Conservation (phyloP, 225 moss, liverwort and hornwort genomes). For the Climacium dendroides region DNA sequence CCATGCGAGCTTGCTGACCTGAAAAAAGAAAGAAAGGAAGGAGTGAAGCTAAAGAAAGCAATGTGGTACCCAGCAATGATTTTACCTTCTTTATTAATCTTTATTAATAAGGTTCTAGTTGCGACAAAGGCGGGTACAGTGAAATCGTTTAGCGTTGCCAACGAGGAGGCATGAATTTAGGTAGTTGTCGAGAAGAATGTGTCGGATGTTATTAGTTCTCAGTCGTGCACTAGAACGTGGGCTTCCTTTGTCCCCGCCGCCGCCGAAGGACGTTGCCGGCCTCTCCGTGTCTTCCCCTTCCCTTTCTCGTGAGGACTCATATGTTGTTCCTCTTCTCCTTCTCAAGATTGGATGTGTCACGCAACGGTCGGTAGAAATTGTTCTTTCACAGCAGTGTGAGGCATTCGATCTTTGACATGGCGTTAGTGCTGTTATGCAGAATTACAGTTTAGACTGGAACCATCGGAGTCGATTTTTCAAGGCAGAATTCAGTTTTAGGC, state of each 20-base stretch:
- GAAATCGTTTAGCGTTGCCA: not conserved
- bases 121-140: not conserved
- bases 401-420: not conserved
- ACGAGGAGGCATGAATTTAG: not conserved
- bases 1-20: not conserved
- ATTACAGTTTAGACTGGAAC: no score
- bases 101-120: not conserved
- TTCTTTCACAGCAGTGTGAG: not conserved
- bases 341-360: not conserved
- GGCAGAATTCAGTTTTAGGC: not conserved
- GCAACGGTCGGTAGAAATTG: not conserved
- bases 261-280: not conserved
- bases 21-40: not conserved
- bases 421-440: not conserved
- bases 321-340: not conserved
- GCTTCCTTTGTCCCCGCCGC: slow-evolving; percentile 12
- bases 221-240: slow-evolving; percentile 15
- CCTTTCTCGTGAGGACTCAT: not conserved
- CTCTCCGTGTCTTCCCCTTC: not conserved
- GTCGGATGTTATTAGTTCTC: not conserved
- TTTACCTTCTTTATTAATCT: not conserved
- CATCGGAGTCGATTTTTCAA: not conserved
- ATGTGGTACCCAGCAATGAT: not conserved
- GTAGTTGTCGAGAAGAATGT: not conserved
- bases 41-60: not conserved